Evolutionary conservation across 208 protist species (phyloP), one percentile per base, ranked within the genome.

Genomic region (Acanthamoeba castellanii): DNA sequence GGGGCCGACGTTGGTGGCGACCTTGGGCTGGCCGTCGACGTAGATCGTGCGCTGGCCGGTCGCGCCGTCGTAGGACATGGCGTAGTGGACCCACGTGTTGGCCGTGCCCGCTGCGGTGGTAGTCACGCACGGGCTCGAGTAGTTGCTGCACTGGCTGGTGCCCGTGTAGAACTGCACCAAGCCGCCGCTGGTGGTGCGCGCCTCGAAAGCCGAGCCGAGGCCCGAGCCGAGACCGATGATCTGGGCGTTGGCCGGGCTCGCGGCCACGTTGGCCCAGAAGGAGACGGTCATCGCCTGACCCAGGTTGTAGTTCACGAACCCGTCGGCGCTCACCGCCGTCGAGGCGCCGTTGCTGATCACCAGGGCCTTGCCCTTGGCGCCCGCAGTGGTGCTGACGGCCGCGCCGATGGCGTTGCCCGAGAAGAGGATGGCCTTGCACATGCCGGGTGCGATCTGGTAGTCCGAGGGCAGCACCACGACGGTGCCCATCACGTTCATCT

Each of bases 221-320:
- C 61, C 61, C 16, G 66, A 32, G 37, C 88, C 88, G 45, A 93
- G 37, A 4, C 88, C 88, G 64, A 93, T 55, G 88, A 93, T 50
- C 88, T 93, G 88, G 8, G 66, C 88, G 70, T 32, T 81, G 88
- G 64, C 13, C 14, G 64, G 13, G 45, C 22, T 52, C 7, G 45
- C 16, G 32, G 32, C 87, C 27, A 81, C 37, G 45, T 93, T 93
- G 66, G 59, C 66, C 88, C 88, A 93, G 66, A 93, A 93, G 34
- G 88, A 93, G 50, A 76, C 34, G 1, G 59, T 61, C 25, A 93
- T 59, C 18, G 61, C 88, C 27, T 25, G 8, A 14, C 88, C 88
- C 8, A 93, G 32, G 59, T 76, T 76, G 88, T 81, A 93, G 88
- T 78, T 93, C 50, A 78, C 88, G 66, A 93, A 93, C 13, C 88